Base-by-base conservation (phyloP, 192 early-diverging fungal species). In the Entomortierella chlamydospora region DNA sequence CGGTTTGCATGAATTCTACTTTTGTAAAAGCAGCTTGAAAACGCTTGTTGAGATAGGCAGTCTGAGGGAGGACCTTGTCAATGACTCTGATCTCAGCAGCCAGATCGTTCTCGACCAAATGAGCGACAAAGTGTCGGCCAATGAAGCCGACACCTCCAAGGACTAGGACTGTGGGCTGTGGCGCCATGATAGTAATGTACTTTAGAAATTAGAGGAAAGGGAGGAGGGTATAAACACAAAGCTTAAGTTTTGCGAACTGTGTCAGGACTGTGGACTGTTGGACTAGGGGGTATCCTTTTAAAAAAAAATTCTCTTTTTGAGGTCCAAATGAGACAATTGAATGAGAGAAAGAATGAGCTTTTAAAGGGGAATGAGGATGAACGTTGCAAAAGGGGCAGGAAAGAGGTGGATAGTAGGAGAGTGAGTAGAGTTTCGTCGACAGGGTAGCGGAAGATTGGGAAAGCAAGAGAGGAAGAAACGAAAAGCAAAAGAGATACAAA, bases 111-210 rank as follows among this genome's bases (percentile, higher is more conserved):
- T 90, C 84, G 26, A 95, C 77, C 34, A 96, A 71, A 61, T 92
- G 87, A 28, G 87, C 65, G 30, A 94, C 89, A 55, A 96, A 86
- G 76, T 93, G 88, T 50, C 95, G 88, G 28, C 95, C 95, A 64
- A 96, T 92, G 64, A 96, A 95, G 47, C 95, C 95, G 49, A 92
- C 87, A 34, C 95, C 95, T 63, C 95, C 95, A 42, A 95, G 89
- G 42, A 94, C 82, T 50, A 95, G 88, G 25, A 95, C 90, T 58
- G 85, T 87, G 42, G 83, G 87, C 60, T 81, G 62, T 23, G 82
- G 71, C 23, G 82, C 76, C 82, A 83, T 83, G 26, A 33, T 67
- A 37, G n/a, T 66, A 53, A n/a, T 60, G 6, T 15, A 39, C 53
- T 42, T 31, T 41, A 30, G 28, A 33, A 62, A 26, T 4, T 33